Base-by-base conservation (phyloP, 169 alveolate genomes). In the Cryptosporidium felis region DNA sequence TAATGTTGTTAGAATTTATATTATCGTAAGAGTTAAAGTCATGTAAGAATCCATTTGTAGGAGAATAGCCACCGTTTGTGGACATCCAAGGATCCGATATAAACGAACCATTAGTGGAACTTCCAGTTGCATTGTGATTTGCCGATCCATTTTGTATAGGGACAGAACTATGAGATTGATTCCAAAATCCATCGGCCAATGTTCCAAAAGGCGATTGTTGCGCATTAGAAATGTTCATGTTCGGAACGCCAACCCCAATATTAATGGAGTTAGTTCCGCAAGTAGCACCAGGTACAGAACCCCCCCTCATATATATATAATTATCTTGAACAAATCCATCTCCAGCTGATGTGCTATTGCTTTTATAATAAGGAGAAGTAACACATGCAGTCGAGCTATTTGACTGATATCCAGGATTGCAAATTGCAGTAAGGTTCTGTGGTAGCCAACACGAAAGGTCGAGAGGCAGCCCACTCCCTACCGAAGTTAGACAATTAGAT, bases 31-130 rank as follows among this genome's bases (percentile, higher is more conserved):
- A 42, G 8, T 47, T 36, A 38, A 74, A 74, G 45, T 74, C 85
- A 74, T 74, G 85, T 1, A 74, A n/a, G 56, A 74, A 74, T 16
- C 66, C 85, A 56, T 40, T 74, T 18, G 85, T 21, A 5, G 85
- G 85, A 18, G 85, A 74, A 74, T 74, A 74, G n/a, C 74, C 67
- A 1, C 85, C 41, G 30, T 49, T 65, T 32, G 82, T 44, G n/a
- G 85, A 74, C 74, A 74, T 49, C 85, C 85, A 74, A 38, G 85
- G 85, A 34, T 74, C 85, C n/a, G 85, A 53, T 36, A 74, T 74
- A 53, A 74, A 74, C 32, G 85, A 56, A 26, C 81, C 81, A 14
- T 38, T 32, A 12, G 81, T 65, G 16, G 85, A 74, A 14, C 85
- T 74, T n/a, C 85, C 67, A 3, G 65, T 74, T 5, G 67, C 41